Conservation (phyloP, 2,329 filamentous ascomycete species). For the Pestalotiopsis sp. region DNA sequence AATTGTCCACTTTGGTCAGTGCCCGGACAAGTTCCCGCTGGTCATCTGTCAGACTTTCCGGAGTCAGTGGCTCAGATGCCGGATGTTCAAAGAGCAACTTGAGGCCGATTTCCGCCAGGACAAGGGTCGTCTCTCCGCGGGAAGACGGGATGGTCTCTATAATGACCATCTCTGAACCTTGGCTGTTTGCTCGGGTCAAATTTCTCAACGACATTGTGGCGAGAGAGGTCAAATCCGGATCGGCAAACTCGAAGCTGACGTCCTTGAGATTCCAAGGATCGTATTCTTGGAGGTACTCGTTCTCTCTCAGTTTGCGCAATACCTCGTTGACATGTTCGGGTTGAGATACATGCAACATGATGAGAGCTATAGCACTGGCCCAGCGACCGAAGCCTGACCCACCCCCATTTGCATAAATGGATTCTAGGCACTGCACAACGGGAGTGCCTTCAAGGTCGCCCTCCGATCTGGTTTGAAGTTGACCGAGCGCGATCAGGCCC, state of each 20-base stretch:
- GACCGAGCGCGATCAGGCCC: background rate
- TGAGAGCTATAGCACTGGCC: background rate
- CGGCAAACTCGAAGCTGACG: background rate
- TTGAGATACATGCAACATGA: background rate
- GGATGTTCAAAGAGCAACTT: background rate
- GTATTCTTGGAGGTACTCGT: background rate
- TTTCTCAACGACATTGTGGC: background rate
- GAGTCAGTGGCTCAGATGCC: background rate
- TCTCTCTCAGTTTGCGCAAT: background rate
- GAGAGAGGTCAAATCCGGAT: background rate
- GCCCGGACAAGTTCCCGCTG: background rate
- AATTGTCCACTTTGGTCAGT: background rate
- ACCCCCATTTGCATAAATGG: background rate
- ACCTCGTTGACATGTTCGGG: background rate
- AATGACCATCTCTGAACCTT: background rate
- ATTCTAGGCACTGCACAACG: background rate
- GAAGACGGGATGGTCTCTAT: background rate
- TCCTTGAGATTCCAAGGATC: background rate
- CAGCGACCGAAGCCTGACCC: background rate
- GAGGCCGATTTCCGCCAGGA: background rate
- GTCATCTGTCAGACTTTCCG: background rate
- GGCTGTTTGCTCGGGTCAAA: background rate
- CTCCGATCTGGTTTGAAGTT: background rate
- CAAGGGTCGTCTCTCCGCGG: background rate
- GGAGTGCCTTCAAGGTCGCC: background rate